Percentiles rank a stretch among this genome's conserved stretches.
These are phyloP conservation scores for Chaetomium sp. DNA, from an alignment of 2,329 filamentous ascomycete genomes.

Conservation along the genomic window DNA sequence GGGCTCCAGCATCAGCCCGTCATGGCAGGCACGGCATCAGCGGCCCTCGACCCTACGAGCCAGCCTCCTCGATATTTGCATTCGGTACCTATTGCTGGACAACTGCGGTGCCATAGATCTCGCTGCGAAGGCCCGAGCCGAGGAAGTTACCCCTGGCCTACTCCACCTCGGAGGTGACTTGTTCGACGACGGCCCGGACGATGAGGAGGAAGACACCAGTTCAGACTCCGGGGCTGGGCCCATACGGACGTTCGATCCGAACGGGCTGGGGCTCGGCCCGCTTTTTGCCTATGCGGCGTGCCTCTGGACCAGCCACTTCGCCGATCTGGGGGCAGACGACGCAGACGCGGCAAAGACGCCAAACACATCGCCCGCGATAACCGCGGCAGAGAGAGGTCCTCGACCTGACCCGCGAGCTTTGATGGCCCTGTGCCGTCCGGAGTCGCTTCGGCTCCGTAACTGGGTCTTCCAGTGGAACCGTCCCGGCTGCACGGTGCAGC, in stretches of 20 bases:
- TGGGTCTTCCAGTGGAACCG: conserved; percentile 2
- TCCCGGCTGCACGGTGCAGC: background rate
- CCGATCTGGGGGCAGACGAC: background rate
- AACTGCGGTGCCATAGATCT: background rate
- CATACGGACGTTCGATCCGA: background rate
- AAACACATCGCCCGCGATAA: too few relatives aligned
- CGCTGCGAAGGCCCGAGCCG: background rate
- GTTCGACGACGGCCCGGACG: background rate
- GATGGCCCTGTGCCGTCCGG: background rate
- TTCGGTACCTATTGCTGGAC: background rate
- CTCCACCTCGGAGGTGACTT: background rate
- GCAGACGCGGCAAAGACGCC: too few relatives aligned
- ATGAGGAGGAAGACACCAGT: background rate
- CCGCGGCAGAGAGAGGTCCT: too few relatives aligned
- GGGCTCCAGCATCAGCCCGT: background rate
- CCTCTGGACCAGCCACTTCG: conserved; percentile 1
- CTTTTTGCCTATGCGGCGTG: conserved; percentile 1
- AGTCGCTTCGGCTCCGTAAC: background rate
- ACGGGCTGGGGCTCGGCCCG: background rate
- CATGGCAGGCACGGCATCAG: background rate
- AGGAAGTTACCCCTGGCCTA: background rate
- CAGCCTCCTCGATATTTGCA: background rate
- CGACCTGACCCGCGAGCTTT: background rate
- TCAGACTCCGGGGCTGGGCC: background rate
- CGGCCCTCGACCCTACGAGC: background rate